Base-by-base conservation (phyloP, 495 filamentous ascomycete species). In the Trichoderma asperelloides region DNA sequence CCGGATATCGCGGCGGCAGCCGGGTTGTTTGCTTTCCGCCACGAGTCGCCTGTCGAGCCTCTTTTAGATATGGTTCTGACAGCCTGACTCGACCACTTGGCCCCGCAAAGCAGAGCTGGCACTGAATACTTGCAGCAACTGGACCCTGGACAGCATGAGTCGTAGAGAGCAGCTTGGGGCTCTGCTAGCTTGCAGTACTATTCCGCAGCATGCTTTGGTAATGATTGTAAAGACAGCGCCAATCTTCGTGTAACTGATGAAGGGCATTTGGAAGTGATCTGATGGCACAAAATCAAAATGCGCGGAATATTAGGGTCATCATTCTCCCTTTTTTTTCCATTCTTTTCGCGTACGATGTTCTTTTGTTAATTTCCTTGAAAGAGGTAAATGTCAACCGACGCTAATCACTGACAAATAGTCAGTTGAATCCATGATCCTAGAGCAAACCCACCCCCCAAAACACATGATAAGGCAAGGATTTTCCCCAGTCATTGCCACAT, bases 11-110 rank as follows among this genome's bases (percentile, higher is more conserved):
- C 55, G 55, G 55, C 55, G 55, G 55, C 55, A 60, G 55, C 55
- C 55, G 55, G 55, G 23, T 30, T 18, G 11, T 60, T 60, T 23
- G 11, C 16, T 60, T 60, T n/a, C 55, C 15, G 23, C 55, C 23
- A 60, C 23, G 55, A 60, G 55, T 60, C 55, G 27, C 55, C 27
- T 30, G 55, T 60, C 55, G 27, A 30, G 27, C 55, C 55, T 60
- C 23, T 60, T 60, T 60, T 60, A 60, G 55, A 60, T 60, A 60
- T 60, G 25, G 55, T 60, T 60, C 55, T 60, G 23, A 60, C 55
- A 18, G 55, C 15, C 55, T 60, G 55, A 60, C 55, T 60, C 55
- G 55, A 30, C 23, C 30, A 30, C 16, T 27, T 28, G 55, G 55
- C 55, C 27, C 55, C 55, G 55, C 55, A 27, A 21, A 55, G 49